Evolutionary conservation across 148 eudicot species (phyloP), one percentile per base, ranked within the genome.

Genomic region (Polygonum maritimum): DNA sequence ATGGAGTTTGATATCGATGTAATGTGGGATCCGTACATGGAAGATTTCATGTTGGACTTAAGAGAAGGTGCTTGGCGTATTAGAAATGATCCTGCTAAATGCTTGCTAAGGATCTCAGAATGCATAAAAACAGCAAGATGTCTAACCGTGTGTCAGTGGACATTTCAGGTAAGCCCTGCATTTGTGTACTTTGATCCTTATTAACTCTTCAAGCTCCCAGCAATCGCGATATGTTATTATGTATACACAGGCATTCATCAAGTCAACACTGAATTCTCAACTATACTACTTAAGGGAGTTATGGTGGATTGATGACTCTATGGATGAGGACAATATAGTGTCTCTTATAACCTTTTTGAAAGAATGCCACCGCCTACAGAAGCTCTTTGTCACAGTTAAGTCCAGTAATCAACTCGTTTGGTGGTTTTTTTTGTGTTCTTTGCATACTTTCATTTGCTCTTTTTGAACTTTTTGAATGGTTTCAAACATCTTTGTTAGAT

Each of bases 21-120:
- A 26, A 26, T 26, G 31, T 26, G 31, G 31, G 31, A 26, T 26
- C 31, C 31, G 31, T 26, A 26, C 31, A 26, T 26, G 31, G 31
- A 26, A 26, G 44, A 40, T 40, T 40, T 40, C 7, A 67, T 77
- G 74, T 73, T 77, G n/a, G 79, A 77, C 41, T 77, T 77, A 10
- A 67, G 79, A 52, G 62, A 44, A 48, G 74, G 63, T 21, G 62
- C 74, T 48, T 41, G 21, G 31, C 0, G 31, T 7, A 21, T 8
- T 49, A 19, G 33, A 3, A 26, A 48, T 44, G 36, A 13, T 69
- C 38, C 39, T 18, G 31, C 16, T 33, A 22, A 12, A 7, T 3
- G 5, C 5, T 69, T 52, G 15, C 62, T 26, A 16, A 35, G n/a
- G 10, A 2, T 48, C 10, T 22, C 48, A 2, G 18, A 16, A 26